Percentiles rank a stretch among this genome's conserved stretches.
phyloP scores from a whole-genome alignment of 2,329 filamentous ascomycete species.

The Raffaelea albimanens region DNA sequence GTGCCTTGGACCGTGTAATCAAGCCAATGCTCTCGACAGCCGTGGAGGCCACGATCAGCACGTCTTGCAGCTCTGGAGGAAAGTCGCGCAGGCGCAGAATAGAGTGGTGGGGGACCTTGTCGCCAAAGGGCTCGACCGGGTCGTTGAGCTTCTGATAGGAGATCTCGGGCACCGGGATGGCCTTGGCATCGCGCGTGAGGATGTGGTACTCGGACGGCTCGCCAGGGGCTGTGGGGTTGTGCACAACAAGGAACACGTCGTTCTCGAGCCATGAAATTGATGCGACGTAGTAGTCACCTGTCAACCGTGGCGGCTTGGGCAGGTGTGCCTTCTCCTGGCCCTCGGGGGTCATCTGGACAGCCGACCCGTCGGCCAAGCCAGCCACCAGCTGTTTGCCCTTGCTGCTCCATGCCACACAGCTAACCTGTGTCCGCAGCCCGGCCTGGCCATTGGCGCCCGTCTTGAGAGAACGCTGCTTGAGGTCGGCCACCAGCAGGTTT shows the following conservation, averaged over 20 bases:
- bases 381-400: constrained; percentile 89
- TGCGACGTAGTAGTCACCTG: constrained; percentile 63
- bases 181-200: constrained; percentile 56
- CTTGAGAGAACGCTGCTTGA: constrained; percentile 55
- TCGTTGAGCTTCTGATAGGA: constrained; percentile 66
- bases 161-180: constrained; percentile 39
- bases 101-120: constrained; percentile 65
- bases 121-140: constrained; percentile 63
- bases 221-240: constrained; percentile 55
- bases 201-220: constrained; percentile 68
- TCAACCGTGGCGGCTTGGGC: constrained; percentile 62
- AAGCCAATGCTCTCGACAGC: constrained; percentile 71
- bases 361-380: constrained; percentile 71
- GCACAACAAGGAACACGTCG: constrained; percentile 69
- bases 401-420: constrained; percentile 82
- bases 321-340: constrained; percentile 70
- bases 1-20: constrained; percentile 61
- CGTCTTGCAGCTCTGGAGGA: constrained; percentile 68
- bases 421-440: constrained; percentile 64
- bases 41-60: constrained; percentile 75
- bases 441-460: constrained; percentile 49
- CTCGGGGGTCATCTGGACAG: constrained; percentile 74
- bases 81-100: constrained; percentile 71
- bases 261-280: constrained; percentile 85
- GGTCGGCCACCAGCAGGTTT: constrained; percentile 73